These are phyloP conservation scores for Scheffersomyces lignicola DNA, from an alignment of 1,139 yeast genomes.

Conservation along the genomic window DNA sequence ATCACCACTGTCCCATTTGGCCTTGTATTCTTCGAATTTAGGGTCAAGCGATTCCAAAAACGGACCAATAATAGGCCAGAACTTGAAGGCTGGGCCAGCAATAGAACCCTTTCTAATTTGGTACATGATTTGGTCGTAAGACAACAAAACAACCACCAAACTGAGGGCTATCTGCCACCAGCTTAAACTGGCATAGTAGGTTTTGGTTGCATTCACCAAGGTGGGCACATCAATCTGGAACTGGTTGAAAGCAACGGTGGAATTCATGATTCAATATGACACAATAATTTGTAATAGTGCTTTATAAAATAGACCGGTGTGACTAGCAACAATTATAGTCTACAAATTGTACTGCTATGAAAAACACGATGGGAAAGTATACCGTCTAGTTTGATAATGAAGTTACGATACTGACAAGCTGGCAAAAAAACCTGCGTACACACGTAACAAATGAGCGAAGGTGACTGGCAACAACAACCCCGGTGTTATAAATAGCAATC, in stretches of 20 bases:
- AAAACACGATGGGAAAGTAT: too few species aligned
- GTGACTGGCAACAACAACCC: too few species aligned
- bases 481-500: conserved; percentile 1
- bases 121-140: conserved; percentile 81
- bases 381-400: too few species aligned
- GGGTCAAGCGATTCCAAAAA: conserved; percentile 95
- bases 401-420: too few species aligned
- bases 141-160: conserved; percentile 48
- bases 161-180: conserved; percentile 52
- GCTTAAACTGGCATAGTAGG: not conserved
- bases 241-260: not conserved
- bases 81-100: conserved; percentile 83
- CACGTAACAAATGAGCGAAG: too few species aligned
- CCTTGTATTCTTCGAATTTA: conserved; percentile 87
- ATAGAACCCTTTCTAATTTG: conserved; percentile 78
- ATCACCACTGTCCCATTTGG: conserved; percentile 94
- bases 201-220: conserved; percentile 1
- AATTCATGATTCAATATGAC: conserved; percentile 2
- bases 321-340: not conserved
- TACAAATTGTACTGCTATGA: too few species aligned
- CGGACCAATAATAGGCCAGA: conserved; percentile 97
- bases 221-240: conserved; percentile 3
- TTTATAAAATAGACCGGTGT: too few species aligned
- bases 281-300: too few species aligned
- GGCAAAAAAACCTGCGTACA: too few species aligned